Percentiles rank a stretch among this genome's conserved stretches.
phyloP scores from a whole-genome alignment of 306 rosid genomes.

The Boehmeria nivea region DNA sequence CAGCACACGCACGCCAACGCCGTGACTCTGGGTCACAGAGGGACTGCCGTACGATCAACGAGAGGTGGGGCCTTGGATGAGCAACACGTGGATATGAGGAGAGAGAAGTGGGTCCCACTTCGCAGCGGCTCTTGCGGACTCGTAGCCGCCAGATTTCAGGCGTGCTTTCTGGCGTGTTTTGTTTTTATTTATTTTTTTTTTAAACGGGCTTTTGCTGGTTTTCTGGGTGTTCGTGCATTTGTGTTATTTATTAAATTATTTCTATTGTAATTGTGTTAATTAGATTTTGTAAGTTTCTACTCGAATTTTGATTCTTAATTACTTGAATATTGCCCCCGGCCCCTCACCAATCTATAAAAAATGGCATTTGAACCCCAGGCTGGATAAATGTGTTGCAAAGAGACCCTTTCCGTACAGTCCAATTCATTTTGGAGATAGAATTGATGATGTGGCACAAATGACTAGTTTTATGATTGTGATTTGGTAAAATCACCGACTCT shows the following conservation, averaged over 20 bases:
- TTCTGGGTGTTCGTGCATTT: not conserved
- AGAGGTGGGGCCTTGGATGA: not conserved
- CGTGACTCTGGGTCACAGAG: not conserved
- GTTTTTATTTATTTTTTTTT: not conserved
- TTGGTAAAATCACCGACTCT: too few relatives aligned
- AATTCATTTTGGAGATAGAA: too few relatives aligned
- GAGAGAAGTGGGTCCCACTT: constrained; percentile 19
- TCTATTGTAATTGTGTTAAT: too few relatives aligned
- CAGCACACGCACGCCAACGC: constrained; percentile 26
- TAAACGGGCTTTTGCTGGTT: constrained; percentile 6
- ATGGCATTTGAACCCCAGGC: too few relatives aligned
- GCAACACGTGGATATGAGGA: constrained; percentile 9
- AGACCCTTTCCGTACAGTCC: too few relatives aligned
- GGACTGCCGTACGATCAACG: not conserved
- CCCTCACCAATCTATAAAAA: too few relatives aligned
- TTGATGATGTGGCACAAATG: too few relatives aligned
- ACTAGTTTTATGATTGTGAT: too few relatives aligned
- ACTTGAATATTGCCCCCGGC: too few relatives aligned
- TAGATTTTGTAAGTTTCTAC: too few relatives aligned
- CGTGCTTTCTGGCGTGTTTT: constrained; percentile 25
- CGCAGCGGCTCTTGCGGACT: constrained; percentile 24
- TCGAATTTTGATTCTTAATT: too few relatives aligned
- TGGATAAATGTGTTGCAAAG: too few relatives aligned
- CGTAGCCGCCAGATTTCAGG: constrained; percentile 30
- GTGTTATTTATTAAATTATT: not conserved